A percentile compares a stretch with the other conserved stretches of the same genome.
Conservation (phyloP, 2,329 filamentous ascomycete species). For the Xylariaceae sp. region DNA sequence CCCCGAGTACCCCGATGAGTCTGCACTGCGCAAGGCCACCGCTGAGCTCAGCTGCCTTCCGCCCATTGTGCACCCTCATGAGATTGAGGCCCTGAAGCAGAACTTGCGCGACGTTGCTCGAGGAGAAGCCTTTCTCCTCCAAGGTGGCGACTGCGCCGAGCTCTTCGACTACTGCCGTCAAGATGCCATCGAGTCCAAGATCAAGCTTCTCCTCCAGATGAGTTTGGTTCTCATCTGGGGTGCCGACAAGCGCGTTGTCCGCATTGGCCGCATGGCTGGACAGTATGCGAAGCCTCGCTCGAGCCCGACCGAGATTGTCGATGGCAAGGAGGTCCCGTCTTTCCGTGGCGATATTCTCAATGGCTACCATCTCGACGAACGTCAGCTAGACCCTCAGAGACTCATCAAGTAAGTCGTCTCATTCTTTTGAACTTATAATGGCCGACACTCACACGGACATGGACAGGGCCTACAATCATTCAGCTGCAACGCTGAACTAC, state of each 20-base stretch:
- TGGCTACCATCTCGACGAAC: conserved; percentile 72
- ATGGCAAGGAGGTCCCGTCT: conserved; percentile 79
- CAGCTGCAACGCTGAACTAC: conserved; percentile 91
- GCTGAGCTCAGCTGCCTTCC: conserved; percentile 67
- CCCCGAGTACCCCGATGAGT: conserved; percentile 64
- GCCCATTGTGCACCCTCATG: conserved; percentile 74
- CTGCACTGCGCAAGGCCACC: conserved; percentile 57
- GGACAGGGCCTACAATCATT: conserved; percentile 87
- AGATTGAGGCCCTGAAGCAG: conserved; percentile 77
- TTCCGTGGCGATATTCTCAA: conserved; percentile 97
- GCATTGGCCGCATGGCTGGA: conserved; percentile 93
- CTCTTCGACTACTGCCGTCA: conserved; percentile 95
- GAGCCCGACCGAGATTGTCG: conserved; percentile 77
- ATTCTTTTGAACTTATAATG: neutral
- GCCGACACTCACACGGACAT: conserved; percentile 4
- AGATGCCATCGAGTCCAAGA: conserved; percentile 87
- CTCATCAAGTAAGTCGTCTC: conserved; percentile 61
- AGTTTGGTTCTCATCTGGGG: conserved; percentile 94
- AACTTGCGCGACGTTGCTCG: conserved; percentile 81
- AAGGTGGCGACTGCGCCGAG: conserved; percentile 96
- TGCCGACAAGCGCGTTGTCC: conserved; percentile 74
- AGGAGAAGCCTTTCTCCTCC: conserved; percentile 88
- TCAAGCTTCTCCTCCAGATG: conserved; percentile 97
- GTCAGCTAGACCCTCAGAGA: conserved; percentile 77
- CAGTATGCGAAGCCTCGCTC: conserved; percentile 97